Conservation (phyloP, 208 protist genomes). For the Wallacemonas rigidus region DNA sequence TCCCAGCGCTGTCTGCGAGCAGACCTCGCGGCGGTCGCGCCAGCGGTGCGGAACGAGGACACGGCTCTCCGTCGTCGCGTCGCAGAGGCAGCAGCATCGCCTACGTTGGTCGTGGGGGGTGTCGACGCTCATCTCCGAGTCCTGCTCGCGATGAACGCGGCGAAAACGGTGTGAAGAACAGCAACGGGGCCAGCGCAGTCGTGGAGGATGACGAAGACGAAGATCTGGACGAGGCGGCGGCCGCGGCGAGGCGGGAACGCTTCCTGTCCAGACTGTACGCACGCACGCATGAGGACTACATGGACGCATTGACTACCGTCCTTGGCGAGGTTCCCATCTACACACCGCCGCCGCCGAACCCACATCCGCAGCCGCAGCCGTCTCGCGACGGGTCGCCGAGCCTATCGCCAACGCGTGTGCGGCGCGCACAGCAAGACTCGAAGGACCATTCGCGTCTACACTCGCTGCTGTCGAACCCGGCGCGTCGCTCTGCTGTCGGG, state of each 20-base stretch:
- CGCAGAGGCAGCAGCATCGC: neutral
- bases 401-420: neutral
- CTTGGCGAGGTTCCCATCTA: slow-evolving; percentile 1
- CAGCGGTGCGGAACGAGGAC: too few relatives aligned
- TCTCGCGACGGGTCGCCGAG: neutral
- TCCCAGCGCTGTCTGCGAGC: neutral
- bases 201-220: neutral
- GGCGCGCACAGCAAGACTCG: neutral
- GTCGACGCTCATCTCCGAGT: too few relatives aligned
- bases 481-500: too few relatives aligned
- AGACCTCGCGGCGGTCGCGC: too few relatives aligned
- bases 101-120: neutral
- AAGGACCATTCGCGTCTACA: neutral
- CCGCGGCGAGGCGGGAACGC: neutral
- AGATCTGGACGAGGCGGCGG: neutral
- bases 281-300: slow-evolving; percentile 9
- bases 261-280: neutral
- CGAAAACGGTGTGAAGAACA: too few relatives aligned
- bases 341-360: slow-evolving; percentile 3
- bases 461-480: neutral
- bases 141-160: too few relatives aligned
- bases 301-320: neutral
- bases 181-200: too few relatives aligned
- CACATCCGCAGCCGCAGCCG: neutral
- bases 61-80: too few relatives aligned